Base-by-base conservation (phyloP, 257 asterid species). In the Knoxia roxburghii region DNA sequence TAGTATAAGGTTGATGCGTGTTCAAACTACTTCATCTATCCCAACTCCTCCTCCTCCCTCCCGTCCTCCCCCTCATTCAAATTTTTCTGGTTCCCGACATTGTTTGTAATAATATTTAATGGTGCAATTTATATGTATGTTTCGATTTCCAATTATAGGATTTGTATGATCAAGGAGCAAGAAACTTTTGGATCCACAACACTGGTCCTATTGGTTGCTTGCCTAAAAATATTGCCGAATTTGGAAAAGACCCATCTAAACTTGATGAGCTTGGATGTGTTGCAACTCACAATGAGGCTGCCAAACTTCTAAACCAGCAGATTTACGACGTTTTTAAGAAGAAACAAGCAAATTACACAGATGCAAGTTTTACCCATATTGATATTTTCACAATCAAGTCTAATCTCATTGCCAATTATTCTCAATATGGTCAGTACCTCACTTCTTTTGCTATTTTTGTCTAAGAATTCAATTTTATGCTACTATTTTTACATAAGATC, bases 211-310 rank as follows among this genome's bases (percentile, higher is more conserved):
- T 94, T 1, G 97, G 97, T 27, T 94, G 99, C 87, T 83, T 94
- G 71, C 79, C 96, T 64, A 96, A 88, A 40, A 90, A 88, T 66
- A 79, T 90, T 30, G 96, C 81, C 1, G 88, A 84, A 75, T 94
- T 90, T 52, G 99, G 97, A 57, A 79, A 72, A 7, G 97, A 94
- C 56, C 73, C 86, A 23, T 79, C 95, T 7, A 90, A 85, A 85
- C 86, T 94, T 56, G 99, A 94, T n/a, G 97, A 83, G 80, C 83
- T 90, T 7, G 97, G 97, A 72, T 94, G 99, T 68, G 96, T 94
- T 20, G 80, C 70, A 75, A 70, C 80, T 48, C 99, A 90, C 79
- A 94, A 88, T 65, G 89, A 88, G 73, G 99, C 99, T 67, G 72
- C 99, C 11, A 88, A 74, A 58, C 83, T 94, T 60, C 69, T 94